Conservation (phyloP, 164 flowering plant genomes). For the Nymphaea colorata region DNA sequence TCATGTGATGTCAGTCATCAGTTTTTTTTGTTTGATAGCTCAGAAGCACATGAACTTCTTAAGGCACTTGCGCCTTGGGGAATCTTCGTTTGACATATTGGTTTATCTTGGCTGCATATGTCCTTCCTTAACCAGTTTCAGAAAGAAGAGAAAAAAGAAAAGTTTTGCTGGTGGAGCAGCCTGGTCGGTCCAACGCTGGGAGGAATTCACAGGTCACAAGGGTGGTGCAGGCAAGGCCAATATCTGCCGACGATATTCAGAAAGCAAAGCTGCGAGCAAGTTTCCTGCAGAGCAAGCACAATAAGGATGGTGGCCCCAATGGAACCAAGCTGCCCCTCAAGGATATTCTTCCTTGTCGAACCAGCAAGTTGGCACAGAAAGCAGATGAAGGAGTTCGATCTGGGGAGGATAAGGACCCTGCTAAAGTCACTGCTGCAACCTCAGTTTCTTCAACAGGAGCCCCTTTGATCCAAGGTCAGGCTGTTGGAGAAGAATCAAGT, state of each 20-base stretch:
- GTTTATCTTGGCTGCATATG: too few relatives aligned
- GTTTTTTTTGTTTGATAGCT: too few relatives aligned
- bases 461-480: background rate
- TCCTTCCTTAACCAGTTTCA: conserved; percentile 43
- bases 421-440: conserved; percentile 8
- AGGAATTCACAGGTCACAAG: conserved; percentile 41
- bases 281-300: conserved; percentile 72
- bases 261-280: conserved; percentile 92
- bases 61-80: too few relatives aligned
- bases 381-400: conserved; percentile 8
- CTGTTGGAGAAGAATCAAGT: conserved; percentile 1
- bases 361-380: conserved; percentile 3
- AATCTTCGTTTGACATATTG: too few relatives aligned
- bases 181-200: conserved; percentile 43
- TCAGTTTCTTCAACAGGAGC: conserved; percentile 12
- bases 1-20: too few relatives aligned
- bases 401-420: conserved; percentile 33
- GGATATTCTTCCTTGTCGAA: conserved; percentile 17
- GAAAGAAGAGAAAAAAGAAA: conserved; percentile 73
- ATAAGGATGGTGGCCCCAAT: conserved; percentile 27
- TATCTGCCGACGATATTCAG: conserved; percentile 95
- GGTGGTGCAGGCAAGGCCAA: conserved; percentile 63
- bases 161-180: conserved; percentile 83
- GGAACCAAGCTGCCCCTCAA: conserved; percentile 5
- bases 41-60: too few relatives aligned